Base-by-base conservation (phyloP, 164 flowering plant species). In the Nelumbo lutea region DNA sequence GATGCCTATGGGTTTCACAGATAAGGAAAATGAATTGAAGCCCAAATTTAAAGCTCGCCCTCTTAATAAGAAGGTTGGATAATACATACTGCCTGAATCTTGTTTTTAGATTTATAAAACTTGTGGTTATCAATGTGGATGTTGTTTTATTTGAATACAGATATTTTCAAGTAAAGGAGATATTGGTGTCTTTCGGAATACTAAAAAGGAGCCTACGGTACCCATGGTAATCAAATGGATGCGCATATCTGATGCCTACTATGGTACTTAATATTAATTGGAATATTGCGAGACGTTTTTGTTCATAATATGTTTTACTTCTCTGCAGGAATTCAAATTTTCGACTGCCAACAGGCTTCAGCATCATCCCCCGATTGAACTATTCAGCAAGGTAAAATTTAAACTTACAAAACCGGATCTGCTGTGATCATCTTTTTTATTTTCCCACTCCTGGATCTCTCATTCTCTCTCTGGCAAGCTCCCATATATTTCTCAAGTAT, bases 121-220 rank as follows among this genome's bases (percentile, higher is more conserved):
- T 55, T 14, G 61, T 47, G 50, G n/a, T 53, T 45, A 40, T 9
- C 56, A 47, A 27, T 50, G 6, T 52, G 38, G 9, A 40, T 38
- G 46, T 14, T 65, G 38, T 68, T 44, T 39, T 72, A 52, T 67
- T 50, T 68, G n/a, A 15, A 47, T 85, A 71, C 81, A 91, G 97
- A 89, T 94, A 70, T 78, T 94, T 73, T 74, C 95, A 57, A 90
- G 96, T 76, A 91, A 86, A 83, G 96, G 95, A 47, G 91, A 91
- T 58, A 79, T 88, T 41, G 96, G 96, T 42, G 80, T 94, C 64
- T 88, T 85, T 69, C 76, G 88, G 55, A 90, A 85, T 74, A 83
- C 39, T 67, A 91, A 90, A 80, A 80, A 80, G 51, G 89, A 84
- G 73, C 66, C 79, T 46, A 91, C 96, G 46, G 78, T 82, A 59